A percentile compares a stretch with the other conserved stretches of the same genome.
phyloP scores from a whole-genome alignment of 768 basidiomycete species.

The Leccinum subgranulosum region DNA sequence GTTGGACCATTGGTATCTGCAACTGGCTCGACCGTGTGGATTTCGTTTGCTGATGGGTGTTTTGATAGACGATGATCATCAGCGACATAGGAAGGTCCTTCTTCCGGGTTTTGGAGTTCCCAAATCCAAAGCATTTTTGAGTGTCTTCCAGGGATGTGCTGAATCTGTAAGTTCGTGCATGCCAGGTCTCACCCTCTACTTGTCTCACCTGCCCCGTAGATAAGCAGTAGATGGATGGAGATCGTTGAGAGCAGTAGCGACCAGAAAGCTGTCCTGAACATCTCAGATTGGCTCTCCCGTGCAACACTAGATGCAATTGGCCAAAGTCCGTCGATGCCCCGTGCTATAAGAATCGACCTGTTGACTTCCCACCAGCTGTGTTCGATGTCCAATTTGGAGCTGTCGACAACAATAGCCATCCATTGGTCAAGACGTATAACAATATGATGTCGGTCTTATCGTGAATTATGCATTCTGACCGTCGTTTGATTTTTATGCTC shows the following conservation, averaged over 20 bases:
- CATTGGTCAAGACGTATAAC: slow-evolving; percentile 6
- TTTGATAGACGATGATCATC: slow-evolving; percentile 39
- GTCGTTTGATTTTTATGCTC: slow-evolving; percentile 3
- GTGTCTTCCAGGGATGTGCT: slow-evolving; percentile 42
- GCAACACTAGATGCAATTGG: slow-evolving; percentile 37
- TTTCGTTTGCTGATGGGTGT: neutral
- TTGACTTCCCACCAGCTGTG: neutral
- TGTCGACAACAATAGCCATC: slow-evolving; percentile 7
- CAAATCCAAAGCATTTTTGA: slow-evolving; percentile 48
- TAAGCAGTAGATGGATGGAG: neutral
- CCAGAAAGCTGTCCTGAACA: neutral
- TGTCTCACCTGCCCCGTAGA: neutral
- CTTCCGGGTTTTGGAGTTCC: slow-evolving; percentile 52
- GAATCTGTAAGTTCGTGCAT: slow-evolving; percentile 18
- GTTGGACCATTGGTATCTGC: neutral
- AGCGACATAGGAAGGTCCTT: slow-evolving; percentile 52
- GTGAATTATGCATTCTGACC: slow-evolving; percentile 1
- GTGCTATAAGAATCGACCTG: neutral
- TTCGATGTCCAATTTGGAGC: slow-evolving; percentile 47
- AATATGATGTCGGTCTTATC: slow-evolving; percentile 11
- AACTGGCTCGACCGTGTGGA: neutral
- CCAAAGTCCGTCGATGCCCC: slow-evolving; percentile 31
- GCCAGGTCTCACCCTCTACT: neutral
- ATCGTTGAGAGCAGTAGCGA: neutral
- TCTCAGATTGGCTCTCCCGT: neutral